phyloP scores from a whole-genome alignment of 2,329 filamentous ascomycete species.

The Hypocreales sp. region DNA sequence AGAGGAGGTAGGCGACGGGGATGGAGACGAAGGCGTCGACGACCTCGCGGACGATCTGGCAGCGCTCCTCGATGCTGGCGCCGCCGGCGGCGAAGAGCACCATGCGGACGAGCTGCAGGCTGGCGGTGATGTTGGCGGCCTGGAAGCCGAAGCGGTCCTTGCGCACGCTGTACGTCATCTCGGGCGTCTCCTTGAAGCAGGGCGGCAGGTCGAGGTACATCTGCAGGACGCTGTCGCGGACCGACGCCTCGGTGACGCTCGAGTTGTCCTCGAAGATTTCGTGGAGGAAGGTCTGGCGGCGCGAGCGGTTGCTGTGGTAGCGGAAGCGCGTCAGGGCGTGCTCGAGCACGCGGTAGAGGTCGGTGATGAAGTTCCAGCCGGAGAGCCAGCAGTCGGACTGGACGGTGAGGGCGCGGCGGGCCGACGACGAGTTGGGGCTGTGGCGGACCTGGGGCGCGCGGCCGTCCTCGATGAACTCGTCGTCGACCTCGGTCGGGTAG shows the following conservation, averaged over 20 bases:
- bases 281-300: constrained; percentile 5
- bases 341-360: constrained; percentile 39
- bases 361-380: constrained; percentile 42
- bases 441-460: not conserved
- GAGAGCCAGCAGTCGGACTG: constrained; percentile 26
- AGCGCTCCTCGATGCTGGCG: constrained; percentile 13
- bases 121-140: constrained; percentile 19
- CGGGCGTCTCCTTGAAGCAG: constrained; percentile 12
- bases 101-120: constrained; percentile 16
- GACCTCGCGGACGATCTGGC: constrained; percentile 14
- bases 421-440: constrained; percentile 1
- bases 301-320: constrained; percentile 5
- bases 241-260: constrained; percentile 6
- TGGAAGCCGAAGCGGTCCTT: constrained; percentile 18
- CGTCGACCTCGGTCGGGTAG: constrained; percentile 16
- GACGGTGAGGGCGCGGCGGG: constrained; percentile 1
- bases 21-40: constrained; percentile 11
- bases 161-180: constrained; percentile 10
- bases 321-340: constrained; percentile 22
- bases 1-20: constrained; percentile 7
- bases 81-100: constrained; percentile 12
- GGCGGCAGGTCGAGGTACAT: constrained; percentile 12
- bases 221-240: constrained; percentile 8
- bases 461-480: constrained; percentile 23
- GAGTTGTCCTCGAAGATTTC: constrained; percentile 8